phyloP scores from a whole-genome alignment of 2,329 filamentous ascomycete species.

The Pseudocercospora fuligena region DNA sequence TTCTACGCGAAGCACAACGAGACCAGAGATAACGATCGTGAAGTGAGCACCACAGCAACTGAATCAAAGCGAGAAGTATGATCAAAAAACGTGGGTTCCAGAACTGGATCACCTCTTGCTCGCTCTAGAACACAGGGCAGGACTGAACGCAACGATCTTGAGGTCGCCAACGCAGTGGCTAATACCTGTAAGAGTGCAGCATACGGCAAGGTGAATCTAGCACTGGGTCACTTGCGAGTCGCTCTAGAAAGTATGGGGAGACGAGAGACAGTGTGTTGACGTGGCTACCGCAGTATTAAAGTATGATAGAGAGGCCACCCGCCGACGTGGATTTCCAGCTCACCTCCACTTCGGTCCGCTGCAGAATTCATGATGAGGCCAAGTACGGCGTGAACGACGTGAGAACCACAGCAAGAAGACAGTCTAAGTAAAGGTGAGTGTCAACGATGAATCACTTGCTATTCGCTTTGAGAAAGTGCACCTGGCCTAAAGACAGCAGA shows the following conservation, averaged over 20 bases:
- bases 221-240: neutral
- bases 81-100: neutral
- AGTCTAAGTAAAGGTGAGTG: neutral
- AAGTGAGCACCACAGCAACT: neutral
- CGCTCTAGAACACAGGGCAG: neutral
- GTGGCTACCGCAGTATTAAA: neutral
- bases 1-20: neutral
- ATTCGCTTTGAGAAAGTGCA: neutral
- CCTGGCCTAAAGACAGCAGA: neutral
- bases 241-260: neutral
- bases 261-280: neutral
- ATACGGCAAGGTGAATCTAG: neutral
- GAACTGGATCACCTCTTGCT: neutral
- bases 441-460: neutral
- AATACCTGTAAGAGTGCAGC: neutral
- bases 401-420: neutral
- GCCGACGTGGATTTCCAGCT: too few species aligned
- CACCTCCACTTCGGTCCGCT: neutral
- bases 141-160: neutral
- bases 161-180: neutral
- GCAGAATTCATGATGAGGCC: neutral
- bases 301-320: neutral
- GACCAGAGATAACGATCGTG: neutral
- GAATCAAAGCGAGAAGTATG: neutral
- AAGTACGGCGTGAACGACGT: neutral